These are phyloP conservation scores for Narthecium ossifragum DNA, from an alignment of 106 monocot genomes.

Conservation along the genomic window DNA sequence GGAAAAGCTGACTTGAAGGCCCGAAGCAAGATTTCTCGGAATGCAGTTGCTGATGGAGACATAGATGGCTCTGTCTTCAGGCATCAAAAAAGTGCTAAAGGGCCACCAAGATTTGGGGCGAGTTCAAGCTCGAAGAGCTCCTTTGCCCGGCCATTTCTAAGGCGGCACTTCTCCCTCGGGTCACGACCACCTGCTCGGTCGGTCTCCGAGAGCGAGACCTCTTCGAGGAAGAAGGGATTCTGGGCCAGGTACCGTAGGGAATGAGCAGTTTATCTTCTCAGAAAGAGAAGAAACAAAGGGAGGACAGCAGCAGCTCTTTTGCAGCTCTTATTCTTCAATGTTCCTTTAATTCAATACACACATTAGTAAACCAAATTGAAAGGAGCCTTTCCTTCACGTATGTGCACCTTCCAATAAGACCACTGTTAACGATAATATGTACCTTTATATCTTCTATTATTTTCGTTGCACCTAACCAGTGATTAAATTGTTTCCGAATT, in stretches of 20 bases:
- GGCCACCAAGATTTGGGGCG: constrained; percentile 9
- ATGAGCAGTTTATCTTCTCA: not conserved
- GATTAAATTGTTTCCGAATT: too few relatives aligned
- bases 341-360: too few relatives aligned
- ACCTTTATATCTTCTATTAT: too few relatives aligned
- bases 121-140: constrained; percentile 38
- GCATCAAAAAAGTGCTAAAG: constrained; percentile 17
- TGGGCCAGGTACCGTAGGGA: constrained; percentile 34
- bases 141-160: constrained; percentile 35
- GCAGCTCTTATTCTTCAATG: too few relatives aligned
- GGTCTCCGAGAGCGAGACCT: constrained; percentile 18
- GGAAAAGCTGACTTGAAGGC: constrained; percentile 33
- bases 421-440: too few relatives aligned
- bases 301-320: too few relatives aligned
- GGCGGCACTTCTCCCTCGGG: constrained; percentile 47
- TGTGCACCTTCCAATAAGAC: too few relatives aligned
- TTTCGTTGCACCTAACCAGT: too few relatives aligned
- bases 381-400: too few relatives aligned
- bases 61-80: constrained; percentile 4
- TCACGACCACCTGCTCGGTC: constrained; percentile 18
- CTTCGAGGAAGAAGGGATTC: constrained; percentile 42
- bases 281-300: not conserved
- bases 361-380: too few relatives aligned
- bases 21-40: constrained; percentile 50
- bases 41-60: constrained; percentile 43